These are phyloP conservation scores for Calocybe gangraenosa DNA, from an alignment of 768 basidiomycete species.

Conservation along the genomic window DNA sequence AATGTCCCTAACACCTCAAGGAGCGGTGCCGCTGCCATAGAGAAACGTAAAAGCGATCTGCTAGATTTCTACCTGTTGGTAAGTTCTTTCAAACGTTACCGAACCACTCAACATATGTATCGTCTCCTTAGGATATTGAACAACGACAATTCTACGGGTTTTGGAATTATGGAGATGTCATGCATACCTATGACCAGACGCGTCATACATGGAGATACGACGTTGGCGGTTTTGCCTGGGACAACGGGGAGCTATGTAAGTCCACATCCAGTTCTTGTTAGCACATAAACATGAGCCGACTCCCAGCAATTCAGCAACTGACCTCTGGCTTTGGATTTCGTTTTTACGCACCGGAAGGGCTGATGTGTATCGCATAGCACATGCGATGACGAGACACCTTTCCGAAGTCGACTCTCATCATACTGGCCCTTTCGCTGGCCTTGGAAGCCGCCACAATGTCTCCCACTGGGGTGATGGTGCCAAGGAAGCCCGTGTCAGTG, in stretches of 20 bases:
- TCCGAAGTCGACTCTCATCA: slow-evolving; percentile 36
- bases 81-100: background rate
- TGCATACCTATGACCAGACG: slow-evolving; percentile 38
- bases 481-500: slow-evolving; percentile 31
- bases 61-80: slow-evolving; percentile 33
- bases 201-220: slow-evolving; percentile 36
- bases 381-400: slow-evolving; percentile 32
- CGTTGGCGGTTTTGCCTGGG: slow-evolving; percentile 33
- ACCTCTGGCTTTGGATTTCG: slow-evolving; percentile 36
- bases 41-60: slow-evolving; percentile 30
- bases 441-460: slow-evolving; percentile 33
- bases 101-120: background rate
- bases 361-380: slow-evolving; percentile 30
- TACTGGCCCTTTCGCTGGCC: slow-evolving; percentile 31
- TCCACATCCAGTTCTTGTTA: background rate
- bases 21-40: slow-evolving; percentile 26
- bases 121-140: slow-evolving; percentile 23
- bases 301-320: slow-evolving; percentile 20
- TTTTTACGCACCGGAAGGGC: slow-evolving; percentile 34
- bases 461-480: slow-evolving; percentile 38
- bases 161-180: slow-evolving; percentile 35
- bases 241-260: slow-evolving; percentile 32
- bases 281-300: background rate
- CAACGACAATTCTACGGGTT: slow-evolving; percentile 35
- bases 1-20: slow-evolving; percentile 29